Evolutionary conservation across 495 filamentous ascomycete genomes (phyloP), one percentile per base, ranked within the genome.

Genomic region (Talaromyces liani): DNA sequence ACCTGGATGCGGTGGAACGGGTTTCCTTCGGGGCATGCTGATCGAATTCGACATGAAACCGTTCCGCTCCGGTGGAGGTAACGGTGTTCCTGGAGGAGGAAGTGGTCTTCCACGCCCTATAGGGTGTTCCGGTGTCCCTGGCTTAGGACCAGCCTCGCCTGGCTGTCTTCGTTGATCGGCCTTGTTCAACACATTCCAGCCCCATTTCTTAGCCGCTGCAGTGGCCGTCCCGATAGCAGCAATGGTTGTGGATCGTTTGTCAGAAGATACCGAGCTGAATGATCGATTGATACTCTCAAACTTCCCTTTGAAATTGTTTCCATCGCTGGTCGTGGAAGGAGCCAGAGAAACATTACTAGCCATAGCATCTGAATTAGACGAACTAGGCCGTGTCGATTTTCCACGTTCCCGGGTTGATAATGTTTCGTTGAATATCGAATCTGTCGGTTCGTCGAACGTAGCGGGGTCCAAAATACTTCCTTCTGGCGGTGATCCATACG

Each of bases 181-280:
- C 45, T 86, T 83, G 58, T 85, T 84, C 58, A 93, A 81, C 4
- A 90, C 85, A 67, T 84, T 88, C 78, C 85, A 83, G 18, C 89
- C 85, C 93, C 92, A 97, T 73, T 90, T 91, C 71, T 88, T 93
- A 2, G 92, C 91, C 12, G 84, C 87, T 5, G 88, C 87, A 5
- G 91, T 89, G 4, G 87, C 91, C 53, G 87, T 87, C 0, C 87
- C 84, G 39, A 95, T 80, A 4, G 88, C 84, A 2, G 55, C 39
- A 29, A 84, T 79, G 8, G 80, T 75, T 5, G 71, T 74, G 41
- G 71, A 71, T 49, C 68, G 63, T 68, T 70, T 77, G 59, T 74
- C 77, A 12, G 75, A 65, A 4, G 67, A 69, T 18, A 78, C 65
- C 5, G 79, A 76, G 20, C 67, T 72, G 6, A 80, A 67, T 4